A percentile compares a stretch with the other conserved stretches of the same genome.
These are phyloP conservation scores for Parsonsia alboflavescens DNA, from an alignment of 257 asterid genomes.

Conservation along the genomic window DNA sequence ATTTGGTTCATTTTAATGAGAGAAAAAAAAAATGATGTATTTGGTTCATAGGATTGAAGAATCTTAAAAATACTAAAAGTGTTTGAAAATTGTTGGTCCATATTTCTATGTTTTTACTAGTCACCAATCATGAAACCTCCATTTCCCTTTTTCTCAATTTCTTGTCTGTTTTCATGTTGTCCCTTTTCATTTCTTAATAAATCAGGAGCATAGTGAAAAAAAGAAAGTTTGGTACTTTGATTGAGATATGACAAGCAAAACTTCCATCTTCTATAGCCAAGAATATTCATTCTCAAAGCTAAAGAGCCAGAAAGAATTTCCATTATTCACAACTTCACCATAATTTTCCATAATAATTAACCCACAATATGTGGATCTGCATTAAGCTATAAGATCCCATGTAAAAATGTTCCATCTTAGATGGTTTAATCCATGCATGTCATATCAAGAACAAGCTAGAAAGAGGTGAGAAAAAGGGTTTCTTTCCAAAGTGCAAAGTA, in stretches of 20 bases:
- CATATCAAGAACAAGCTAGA: no score
- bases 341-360: no score
- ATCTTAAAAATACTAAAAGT: neutral
- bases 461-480: neutral
- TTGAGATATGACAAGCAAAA: neutral
- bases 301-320: neutral
- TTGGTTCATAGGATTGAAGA: constrained; percentile 2
- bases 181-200: neutral
- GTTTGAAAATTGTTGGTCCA: neutral
- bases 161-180: neutral
- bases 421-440: neutral
- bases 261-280: neutral
- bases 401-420: no score
- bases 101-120: neutral
- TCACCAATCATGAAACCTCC: neutral
- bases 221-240: neutral
- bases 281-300: neutral
- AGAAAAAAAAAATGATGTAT: neutral
- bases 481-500: neutral
- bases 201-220: neutral
- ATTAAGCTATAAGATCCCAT: neutral
- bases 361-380: no score
- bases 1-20: neutral
- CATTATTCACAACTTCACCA: neutral
- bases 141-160: neutral